These are phyloP conservation scores for Salix exigua DNA, from an alignment of 345 rosid genomes.

Conservation along the genomic window DNA sequence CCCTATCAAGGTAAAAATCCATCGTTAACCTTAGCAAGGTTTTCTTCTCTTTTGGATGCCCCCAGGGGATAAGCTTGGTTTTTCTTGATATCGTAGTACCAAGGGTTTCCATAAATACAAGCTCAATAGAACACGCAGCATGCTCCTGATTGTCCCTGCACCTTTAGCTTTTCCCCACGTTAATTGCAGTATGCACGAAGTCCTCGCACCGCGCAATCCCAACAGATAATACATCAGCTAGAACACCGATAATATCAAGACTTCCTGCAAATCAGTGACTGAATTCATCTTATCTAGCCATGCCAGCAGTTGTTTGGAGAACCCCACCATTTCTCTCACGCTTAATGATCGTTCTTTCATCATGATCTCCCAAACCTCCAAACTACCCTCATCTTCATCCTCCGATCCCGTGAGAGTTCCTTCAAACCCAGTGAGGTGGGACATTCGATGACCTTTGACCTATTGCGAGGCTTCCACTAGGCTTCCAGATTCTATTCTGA, in stretches of 20 bases:
- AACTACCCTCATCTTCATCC: constrained; percentile 40
- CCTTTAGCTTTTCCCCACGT: constrained; percentile 54
- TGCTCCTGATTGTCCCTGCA: constrained; percentile 9
- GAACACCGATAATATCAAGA: constrained; percentile 77
- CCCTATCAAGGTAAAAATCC: too few relatives aligned
- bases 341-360: constrained; percentile 72
- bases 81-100: too few relatives aligned
- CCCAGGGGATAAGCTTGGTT: too few relatives aligned
- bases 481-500: neutral
- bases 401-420: constrained; percentile 34
- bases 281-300: constrained; percentile 85
- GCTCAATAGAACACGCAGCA: constrained; percentile 2
- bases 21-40: too few relatives aligned
- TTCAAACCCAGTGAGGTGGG: constrained; percentile 30
- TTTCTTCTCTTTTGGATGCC: too few relatives aligned
- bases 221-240: constrained; percentile 69
- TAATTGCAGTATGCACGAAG: constrained; percentile 68
- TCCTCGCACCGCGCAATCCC: constrained; percentile 66
- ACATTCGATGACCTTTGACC: constrained; percentile 41
- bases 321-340: constrained; percentile 73
- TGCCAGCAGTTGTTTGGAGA: constrained; percentile 71
- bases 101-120: too few relatives aligned
- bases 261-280: constrained; percentile 77
- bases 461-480: neutral
- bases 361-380: constrained; percentile 73